These are phyloP conservation scores for Linum trigynum DNA, from an alignment of 345 rosid species.

Conservation along the genomic window DNA sequence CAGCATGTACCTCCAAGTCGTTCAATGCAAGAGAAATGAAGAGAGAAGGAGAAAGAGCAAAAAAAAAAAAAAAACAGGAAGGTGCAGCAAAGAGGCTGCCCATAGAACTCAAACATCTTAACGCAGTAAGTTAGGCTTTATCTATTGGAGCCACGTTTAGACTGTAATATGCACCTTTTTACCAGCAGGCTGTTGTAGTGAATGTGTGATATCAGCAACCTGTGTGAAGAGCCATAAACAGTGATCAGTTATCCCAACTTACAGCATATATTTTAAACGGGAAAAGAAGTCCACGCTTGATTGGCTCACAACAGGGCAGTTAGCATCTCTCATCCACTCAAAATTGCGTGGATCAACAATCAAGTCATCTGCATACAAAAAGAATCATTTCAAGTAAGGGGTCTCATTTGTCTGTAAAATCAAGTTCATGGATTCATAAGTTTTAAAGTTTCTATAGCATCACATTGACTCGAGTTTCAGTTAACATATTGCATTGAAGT, in stretches of 20 bases:
- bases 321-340: constrained; percentile 94
- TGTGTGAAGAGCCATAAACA: constrained; percentile 24
- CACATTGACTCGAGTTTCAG: neutral
- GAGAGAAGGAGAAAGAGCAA: too few relatives aligned
- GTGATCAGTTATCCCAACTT: neutral
- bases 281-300: constrained; percentile 2
- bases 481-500: neutral
- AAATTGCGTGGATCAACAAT: constrained; percentile 90
- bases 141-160: too few relatives aligned
- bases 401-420: neutral
- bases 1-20: too few relatives aligned
- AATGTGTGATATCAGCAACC: constrained; percentile 94
- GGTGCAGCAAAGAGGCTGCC: too few relatives aligned
- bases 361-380: constrained; percentile 60
- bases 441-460: neutral
- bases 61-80: too few relatives aligned
- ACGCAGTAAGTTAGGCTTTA: too few relatives aligned
- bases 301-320: constrained; percentile 86
- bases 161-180: constrained; percentile 45
- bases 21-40: too few relatives aligned
- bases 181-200: constrained; percentile 96
- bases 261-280: neutral
- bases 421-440: neutral
- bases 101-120: too few relatives aligned
- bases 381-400: neutral